Percentiles rank a stretch among this genome's conserved stretches.
Conservation (phyloP, 2,329 filamentous ascomycete genomes). For the Colletotrichum eremochloae region DNA sequence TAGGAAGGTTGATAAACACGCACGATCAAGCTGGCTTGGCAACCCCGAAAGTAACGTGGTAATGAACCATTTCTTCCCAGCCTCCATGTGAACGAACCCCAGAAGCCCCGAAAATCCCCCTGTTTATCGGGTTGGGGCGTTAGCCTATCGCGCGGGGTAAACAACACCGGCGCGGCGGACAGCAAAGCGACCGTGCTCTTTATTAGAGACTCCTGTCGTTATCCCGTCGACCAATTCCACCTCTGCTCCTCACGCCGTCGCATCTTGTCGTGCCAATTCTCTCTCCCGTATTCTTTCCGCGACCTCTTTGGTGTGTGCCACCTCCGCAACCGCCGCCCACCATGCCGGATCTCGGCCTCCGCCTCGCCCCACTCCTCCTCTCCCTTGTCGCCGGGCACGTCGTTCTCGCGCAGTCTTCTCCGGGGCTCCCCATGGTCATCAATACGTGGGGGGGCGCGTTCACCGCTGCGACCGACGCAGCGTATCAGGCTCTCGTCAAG, state of each 20-base stretch:
- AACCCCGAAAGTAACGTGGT: slow-evolving; percentile 21
- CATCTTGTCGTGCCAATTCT: neutral
- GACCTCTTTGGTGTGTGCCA: neutral
- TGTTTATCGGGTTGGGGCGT: slow-evolving; percentile 26
- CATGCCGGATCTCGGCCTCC: slow-evolving; percentile 33
- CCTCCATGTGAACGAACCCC: neutral
- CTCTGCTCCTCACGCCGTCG: slow-evolving; percentile 14
- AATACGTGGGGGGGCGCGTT: slow-evolving; percentile 69
- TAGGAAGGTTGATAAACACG: slow-evolving; percentile 41
- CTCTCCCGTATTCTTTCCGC: neutral
- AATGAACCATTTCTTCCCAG: slow-evolving; percentile 2
- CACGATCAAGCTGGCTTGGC: slow-evolving; percentile 34
- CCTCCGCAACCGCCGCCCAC: slow-evolving; percentile 6
- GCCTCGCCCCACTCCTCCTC: slow-evolving; percentile 32
- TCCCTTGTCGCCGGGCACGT: slow-evolving; percentile 37
- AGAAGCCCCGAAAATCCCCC: slow-evolving; percentile 3
- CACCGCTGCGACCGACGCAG: slow-evolving; percentile 64
- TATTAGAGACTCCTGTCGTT: slow-evolving; percentile 7
- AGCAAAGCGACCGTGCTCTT: slow-evolving; percentile 19
- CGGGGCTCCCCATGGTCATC: slow-evolving; percentile 63
- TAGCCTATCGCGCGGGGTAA: slow-evolving; percentile 40
- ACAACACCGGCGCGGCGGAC: slow-evolving; percentile 18
- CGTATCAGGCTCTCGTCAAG: slow-evolving; percentile 56
- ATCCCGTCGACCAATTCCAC: slow-evolving; percentile 8
- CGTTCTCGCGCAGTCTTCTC: slow-evolving; percentile 47